A percentile compares a stretch with the other conserved stretches of the same genome.
phyloP scores from a whole-genome alignment of 1,139 yeast genomes.

The Yamadazyma diddensiae region DNA sequence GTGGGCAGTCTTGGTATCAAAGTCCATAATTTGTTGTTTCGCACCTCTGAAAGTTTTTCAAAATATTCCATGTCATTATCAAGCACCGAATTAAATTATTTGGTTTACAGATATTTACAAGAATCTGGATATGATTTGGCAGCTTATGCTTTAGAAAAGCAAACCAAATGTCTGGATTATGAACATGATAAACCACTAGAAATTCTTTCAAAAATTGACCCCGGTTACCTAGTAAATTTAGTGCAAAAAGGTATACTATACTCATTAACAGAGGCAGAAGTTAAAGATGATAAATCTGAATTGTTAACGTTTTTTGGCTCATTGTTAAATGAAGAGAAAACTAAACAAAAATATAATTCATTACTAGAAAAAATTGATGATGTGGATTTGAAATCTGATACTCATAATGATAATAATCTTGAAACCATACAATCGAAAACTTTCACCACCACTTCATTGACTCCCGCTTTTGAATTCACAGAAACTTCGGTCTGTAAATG shows the following conservation, averaged over 20 bases:
- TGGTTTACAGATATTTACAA: constrained; percentile 90
- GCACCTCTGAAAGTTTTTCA: constrained; percentile 2
- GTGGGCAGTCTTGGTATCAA: constrained; percentile 28
- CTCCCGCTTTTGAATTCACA: constrained; percentile 22
- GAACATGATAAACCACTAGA: constrained; percentile 48
- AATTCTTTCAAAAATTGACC: constrained; percentile 46
- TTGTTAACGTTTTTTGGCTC: constrained; percentile 31
- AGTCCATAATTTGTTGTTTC: constrained; percentile 22
- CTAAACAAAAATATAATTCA: constrained; percentile 2
- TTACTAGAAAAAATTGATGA: constrained; percentile 3
- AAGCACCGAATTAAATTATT: constrained; percentile 81
- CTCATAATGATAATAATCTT: constrained; percentile 3
- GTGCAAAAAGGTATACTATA: constrained; percentile 85
- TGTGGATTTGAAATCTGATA: constrained; percentile 7
- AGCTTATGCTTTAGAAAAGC: constrained; percentile 80
- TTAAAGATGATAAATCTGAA: constrained; percentile 15
- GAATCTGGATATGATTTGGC: constrained; percentile 81
- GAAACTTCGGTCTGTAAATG: constrained; percentile 35
- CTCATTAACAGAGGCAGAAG: constrained; percentile 35
- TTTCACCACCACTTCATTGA: constrained; percentile 22
- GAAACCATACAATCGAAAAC: constrained; percentile 6
- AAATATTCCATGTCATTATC: constrained; percentile 63
- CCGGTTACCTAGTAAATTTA: constrained; percentile 76
- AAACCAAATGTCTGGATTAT: constrained; percentile 57
- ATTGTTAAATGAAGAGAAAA: constrained; percentile 22